These are phyloP conservation scores for Chrysopogon serrulatus DNA, from an alignment of 176 grass and related monocot species.

Conservation along the genomic window DNA sequence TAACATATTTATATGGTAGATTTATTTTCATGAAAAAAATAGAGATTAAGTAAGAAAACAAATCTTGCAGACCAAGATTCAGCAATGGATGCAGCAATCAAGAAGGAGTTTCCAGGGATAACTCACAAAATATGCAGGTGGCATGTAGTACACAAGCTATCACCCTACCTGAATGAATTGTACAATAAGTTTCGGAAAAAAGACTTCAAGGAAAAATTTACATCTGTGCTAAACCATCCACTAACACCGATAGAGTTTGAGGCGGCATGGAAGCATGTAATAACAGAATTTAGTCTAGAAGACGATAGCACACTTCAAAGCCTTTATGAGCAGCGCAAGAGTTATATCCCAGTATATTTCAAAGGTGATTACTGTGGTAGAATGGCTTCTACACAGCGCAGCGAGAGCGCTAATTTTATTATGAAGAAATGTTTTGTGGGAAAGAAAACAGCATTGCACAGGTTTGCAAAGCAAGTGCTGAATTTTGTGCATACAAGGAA, in stretches of 20 bases:
- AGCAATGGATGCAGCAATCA: neutral
- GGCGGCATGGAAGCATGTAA: neutral
- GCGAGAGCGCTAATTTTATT: neutral
- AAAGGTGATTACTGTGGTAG: neutral
- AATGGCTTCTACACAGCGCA: neutral
- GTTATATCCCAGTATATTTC: neutral
- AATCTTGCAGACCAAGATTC: neutral
- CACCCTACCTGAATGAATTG: neutral
- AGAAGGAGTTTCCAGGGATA: neutral
- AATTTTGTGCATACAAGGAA: neutral
- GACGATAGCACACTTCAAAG: neutral
- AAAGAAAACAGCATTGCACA: neutral
- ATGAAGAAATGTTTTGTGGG: neutral
- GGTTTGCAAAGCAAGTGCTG: neutral
- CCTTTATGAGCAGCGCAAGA: neutral
- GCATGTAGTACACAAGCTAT: neutral
- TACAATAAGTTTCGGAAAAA: neutral
- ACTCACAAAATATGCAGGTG: neutral
- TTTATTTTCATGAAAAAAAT: neutral
- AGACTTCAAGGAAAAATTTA: neutral
- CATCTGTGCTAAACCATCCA: neutral
- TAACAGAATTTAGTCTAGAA: neutral
- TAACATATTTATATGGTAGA: neutral
- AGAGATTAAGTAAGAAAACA: neutral
- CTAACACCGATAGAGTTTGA: neutral